These are phyloP conservation scores for Trichosanthes cucumerina DNA, from an alignment of 306 rosid genomes.

Conservation along the genomic window DNA sequence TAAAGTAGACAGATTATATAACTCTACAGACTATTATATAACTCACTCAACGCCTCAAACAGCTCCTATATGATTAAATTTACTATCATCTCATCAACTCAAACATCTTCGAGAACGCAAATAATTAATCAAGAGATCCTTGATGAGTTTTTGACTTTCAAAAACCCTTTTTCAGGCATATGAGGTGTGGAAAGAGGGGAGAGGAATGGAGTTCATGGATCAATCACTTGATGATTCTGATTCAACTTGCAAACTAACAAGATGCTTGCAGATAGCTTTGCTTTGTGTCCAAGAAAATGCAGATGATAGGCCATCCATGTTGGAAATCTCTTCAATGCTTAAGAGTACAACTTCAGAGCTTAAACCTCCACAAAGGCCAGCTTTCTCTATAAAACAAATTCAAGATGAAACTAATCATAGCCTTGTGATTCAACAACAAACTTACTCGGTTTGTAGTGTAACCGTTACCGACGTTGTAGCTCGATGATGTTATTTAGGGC, in stretches of 20 bases:
- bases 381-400: constrained; percentile 22
- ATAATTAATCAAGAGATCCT: not conserved
- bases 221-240: constrained; percentile 38
- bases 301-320: constrained; percentile 50
- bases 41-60: too few species aligned
- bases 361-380: constrained; percentile 30
- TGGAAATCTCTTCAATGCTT: constrained; percentile 45
- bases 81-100: too few species aligned
- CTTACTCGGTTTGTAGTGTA: constrained; percentile 28
- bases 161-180: constrained; percentile 30
- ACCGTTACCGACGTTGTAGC: constrained; percentile 32
- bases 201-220: constrained; percentile 38
- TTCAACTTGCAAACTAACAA: constrained; percentile 29
- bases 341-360: constrained; percentile 28
- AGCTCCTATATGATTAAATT: too few species aligned
- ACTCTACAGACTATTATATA: too few species aligned
- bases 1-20: too few species aligned
- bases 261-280: constrained; percentile 57
- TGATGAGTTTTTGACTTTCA: not conserved
- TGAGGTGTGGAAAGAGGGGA: constrained; percentile 36
- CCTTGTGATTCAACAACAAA: not conserved
- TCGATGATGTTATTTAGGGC: constrained; percentile 10
- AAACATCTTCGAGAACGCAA: too few species aligned
- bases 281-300: constrained; percentile 53
- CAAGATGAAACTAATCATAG: not conserved